These are phyloP conservation scores for Nakazawaea sp. DNA, from an alignment of 805 yeast species.

Conservation along the genomic window DNA sequence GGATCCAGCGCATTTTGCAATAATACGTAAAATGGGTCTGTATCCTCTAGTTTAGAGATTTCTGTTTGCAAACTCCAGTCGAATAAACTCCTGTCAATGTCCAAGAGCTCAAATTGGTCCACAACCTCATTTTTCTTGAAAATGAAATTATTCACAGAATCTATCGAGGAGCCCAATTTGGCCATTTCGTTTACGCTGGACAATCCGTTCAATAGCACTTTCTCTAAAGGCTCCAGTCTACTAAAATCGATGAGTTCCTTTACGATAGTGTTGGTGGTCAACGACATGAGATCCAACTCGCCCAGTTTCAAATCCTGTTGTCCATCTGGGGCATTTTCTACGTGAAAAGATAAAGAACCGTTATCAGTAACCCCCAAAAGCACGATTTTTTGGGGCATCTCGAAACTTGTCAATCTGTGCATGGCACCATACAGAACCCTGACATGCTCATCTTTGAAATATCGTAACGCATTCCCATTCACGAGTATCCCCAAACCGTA, in stretches of 20 bases:
- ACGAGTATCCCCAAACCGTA: constrained; percentile 1
- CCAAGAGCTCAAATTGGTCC: too few relatives aligned
- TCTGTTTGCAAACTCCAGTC: background rate
- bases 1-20: background rate
- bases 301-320: constrained; percentile 1
- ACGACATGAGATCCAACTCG: background rate
- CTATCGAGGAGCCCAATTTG: background rate
- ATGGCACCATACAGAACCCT: constrained; percentile 2
- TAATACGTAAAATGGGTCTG: background rate
- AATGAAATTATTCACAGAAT: background rate
- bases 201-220: background rate
- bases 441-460: constrained; percentile 1
- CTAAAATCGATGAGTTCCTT: background rate
- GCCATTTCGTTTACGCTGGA: background rate
- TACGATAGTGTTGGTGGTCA: background rate
- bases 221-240: background rate
- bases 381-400: constrained; percentile 1
- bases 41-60: background rate
- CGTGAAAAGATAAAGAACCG: constrained; percentile 1
- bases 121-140: background rate
- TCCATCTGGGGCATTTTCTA: constrained; percentile 2
- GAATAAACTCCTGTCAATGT: background rate
- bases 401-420: constrained; percentile 1
- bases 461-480: background rate
- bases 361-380: background rate